Base-by-base conservation (phyloP, 2,329 filamentous ascomycete species). In the Helminthosporium solani region DNA sequence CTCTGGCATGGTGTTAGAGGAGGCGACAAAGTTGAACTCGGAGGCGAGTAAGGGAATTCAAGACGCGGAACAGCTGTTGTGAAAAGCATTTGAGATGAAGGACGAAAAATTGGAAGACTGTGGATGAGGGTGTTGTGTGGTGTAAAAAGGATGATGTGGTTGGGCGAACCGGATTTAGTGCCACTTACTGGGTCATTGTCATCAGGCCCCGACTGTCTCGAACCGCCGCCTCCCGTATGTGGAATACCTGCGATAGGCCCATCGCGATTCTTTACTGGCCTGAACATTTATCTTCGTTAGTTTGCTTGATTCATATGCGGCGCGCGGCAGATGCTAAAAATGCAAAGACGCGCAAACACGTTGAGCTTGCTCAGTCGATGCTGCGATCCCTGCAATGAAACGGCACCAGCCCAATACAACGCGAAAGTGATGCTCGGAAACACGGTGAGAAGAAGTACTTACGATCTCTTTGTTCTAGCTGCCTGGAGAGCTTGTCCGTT, bases 201-300 rank as follows among this genome's bases (percentile, higher is more conserved):
- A 69, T 83, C 82, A 68, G 70, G 82, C 64, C 78, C 76, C 61
- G 79, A 73, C 56, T 84, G 82, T 69, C 77, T 80, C 57, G 81
- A 78, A 70, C 85, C 84, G 69, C 82, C 83, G 74, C 78, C 78
- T 49, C 63, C 61, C 44, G 51, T 63, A 42, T 63, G 66, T 57
- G 85, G 80, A 65, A 88, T 78, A 61, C 86, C 87, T 66, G 84
- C 85, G 57, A 83, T 80, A 54, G 82, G 81, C 57, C 83, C 81
- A 50, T 78, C 78, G 70, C 85, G 86, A 74, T 87, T 89, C 75
- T 91, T 91, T 70, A 86, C 79, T 35, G 87, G 87, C 56, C 87
- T 91, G 66, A 52, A 48, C 54, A 58, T 63, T 54, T 42, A 55
- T 61, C 43, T 40, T 57, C 21, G 50, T 65, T 64, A 68, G 64